Conservation (phyloP, 768 basidiomycete species). For the Boletus subparvulus region DNA sequence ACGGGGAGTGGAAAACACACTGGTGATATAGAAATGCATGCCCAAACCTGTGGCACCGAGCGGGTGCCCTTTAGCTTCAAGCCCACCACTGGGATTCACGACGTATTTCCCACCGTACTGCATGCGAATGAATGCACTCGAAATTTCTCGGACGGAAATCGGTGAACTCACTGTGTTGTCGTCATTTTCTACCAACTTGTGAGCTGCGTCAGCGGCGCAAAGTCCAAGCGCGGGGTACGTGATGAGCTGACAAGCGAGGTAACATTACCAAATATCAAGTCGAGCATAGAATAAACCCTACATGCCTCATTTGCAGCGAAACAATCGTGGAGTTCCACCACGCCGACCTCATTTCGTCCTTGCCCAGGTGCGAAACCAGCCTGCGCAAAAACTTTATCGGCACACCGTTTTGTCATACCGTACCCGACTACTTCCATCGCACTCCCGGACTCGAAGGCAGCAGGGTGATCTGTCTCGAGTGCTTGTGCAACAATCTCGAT, state of each 20-base stretch:
- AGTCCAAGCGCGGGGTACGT: constrained; percentile 81
- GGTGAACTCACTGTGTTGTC: constrained; percentile 68
- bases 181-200: constrained; percentile 67
- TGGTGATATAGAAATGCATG: constrained; percentile 86
- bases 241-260: constrained; percentile 51
- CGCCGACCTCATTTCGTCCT: constrained; percentile 73
- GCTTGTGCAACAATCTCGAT: constrained; percentile 75
- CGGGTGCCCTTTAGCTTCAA: constrained; percentile 89
- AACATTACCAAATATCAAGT: neutral
- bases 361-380: constrained; percentile 66
- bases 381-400: constrained; percentile 66
- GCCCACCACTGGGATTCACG: constrained; percentile 80
- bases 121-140: neutral
- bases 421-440: constrained; percentile 85
- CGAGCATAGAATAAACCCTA: neutral
- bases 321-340: constrained; percentile 85
- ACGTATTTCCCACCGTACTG: constrained; percentile 86
- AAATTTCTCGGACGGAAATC: neutral
- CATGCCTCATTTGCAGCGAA: constrained; percentile 78
- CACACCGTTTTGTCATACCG: constrained; percentile 66
- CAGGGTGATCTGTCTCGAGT: constrained; percentile 63
- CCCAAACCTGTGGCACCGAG: constrained; percentile 80
- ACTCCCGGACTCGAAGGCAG: constrained; percentile 63
- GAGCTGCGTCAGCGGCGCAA: constrained; percentile 63
- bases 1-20: constrained; percentile 38